Base-by-base conservation (phyloP, 805 yeast species). In the Suhomyces sp. region DNA sequence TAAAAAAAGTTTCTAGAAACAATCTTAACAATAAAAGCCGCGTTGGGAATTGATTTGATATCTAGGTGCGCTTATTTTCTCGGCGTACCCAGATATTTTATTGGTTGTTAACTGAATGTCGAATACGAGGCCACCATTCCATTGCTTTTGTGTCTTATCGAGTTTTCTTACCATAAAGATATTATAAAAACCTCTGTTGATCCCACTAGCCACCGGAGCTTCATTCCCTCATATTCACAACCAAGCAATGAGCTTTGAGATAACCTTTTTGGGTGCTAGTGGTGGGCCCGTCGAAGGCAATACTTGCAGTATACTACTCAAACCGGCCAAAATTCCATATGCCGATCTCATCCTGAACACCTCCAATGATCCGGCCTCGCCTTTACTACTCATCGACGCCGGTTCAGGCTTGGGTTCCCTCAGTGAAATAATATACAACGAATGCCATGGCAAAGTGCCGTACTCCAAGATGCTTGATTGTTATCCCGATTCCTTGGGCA, bases 281-380 rank as follows among this genome's bases (percentile, higher is more conserved):
- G 97, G 97, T 6, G 97, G 97, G 2, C 97, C 97, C 0, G 63
- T 84, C 10, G 94, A 88, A 29, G 80, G 84, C 6, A 71, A 77
- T 15, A 88, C 87, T 3, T 89, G 93, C 56, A 76, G 89, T 2
- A 79, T 84, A 53, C 68, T 91, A 49, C 57, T 91, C 17, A 87
- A 88, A 60, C 84, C 90, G 0, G 60, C 76, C 2, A 40, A 60
- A 5, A 51, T 76, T 2, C 57, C 78, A 1, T 84, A 80, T 61
- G 52, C 56, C n/a, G 66, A 71, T 9, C 69, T 77, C 24, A 57
- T 70, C 4, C 41, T 13, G 6, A 17, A 37, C 41, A 3, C 17
- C 53, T 57, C 9, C 44, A 62, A 12, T 12, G 31, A 27, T 12
- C 12, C 53, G 60, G 2, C 64, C 8, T 67, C 73, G 40, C 68